phyloP scores from a whole-genome alignment of 1,284 basidiomycete species.

The Cutaneotrichosporon sp. region DNA sequence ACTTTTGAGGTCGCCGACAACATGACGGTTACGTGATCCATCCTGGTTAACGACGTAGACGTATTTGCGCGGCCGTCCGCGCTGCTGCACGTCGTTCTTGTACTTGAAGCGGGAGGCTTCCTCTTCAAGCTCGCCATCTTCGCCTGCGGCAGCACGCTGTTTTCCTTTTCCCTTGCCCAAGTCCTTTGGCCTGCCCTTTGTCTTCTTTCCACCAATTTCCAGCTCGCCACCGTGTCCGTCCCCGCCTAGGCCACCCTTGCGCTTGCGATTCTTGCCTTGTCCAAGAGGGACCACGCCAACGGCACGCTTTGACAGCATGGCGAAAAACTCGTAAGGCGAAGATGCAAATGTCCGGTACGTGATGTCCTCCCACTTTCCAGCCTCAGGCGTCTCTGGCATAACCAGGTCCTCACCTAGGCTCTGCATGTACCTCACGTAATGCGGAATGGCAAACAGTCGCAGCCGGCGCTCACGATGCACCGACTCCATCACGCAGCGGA shows the following conservation, averaged over 20 bases:
- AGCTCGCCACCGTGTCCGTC: neutral
- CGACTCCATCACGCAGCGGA: conserved; percentile 32
- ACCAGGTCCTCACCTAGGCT: no score
- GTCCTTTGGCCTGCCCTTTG: neutral
- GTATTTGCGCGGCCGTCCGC: conserved; percentile 42
- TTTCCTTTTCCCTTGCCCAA: neutral
- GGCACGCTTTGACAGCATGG: neutral
- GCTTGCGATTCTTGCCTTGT: neutral
- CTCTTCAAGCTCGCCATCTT: neutral
- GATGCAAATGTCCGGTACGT: conserved; percentile 12
- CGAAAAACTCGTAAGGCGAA: conserved; percentile 8
- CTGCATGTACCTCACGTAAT: conserved; percentile 26
- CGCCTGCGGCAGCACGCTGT: neutral
- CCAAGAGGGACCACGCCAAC: conserved; percentile 4
- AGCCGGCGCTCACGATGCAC: conserved; percentile 33
- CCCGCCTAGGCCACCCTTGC: neutral
- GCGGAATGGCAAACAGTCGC: conserved; percentile 22
- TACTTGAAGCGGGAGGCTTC: conserved; percentile 13
- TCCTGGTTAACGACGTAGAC: conserved; percentile 36
- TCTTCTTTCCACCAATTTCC: no score
- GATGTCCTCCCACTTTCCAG: conserved; percentile 27
- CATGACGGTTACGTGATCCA: conserved; percentile 28
- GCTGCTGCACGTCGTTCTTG: conserved; percentile 25
- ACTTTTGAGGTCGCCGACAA: conserved; percentile 26
- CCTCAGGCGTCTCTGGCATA: neutral